Conservation (phyloP, 2,329 filamentous ascomycete genomes). For the Cyclaneusma minus region DNA sequence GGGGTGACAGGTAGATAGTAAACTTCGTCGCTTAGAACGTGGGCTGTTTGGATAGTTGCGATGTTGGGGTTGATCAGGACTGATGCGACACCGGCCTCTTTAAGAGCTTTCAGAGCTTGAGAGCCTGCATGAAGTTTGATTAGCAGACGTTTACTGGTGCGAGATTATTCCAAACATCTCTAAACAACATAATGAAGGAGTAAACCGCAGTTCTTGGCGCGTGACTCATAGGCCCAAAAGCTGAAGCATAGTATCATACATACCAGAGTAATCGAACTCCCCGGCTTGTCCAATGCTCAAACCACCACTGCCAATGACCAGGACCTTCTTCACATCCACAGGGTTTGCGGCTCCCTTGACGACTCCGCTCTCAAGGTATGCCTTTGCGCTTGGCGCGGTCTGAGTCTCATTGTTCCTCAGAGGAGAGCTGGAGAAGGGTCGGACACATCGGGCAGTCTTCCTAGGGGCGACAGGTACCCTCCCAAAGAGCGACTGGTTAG, state of each 20-base stretch:
- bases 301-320: slow-evolving; percentile 91
- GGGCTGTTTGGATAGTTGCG: slow-evolving; percentile 94
- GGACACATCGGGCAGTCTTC: slow-evolving; percentile 12
- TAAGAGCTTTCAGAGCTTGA: slow-evolving; percentile 90
- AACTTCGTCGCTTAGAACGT: slow-evolving; percentile 89
- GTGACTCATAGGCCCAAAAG: too few relatives aligned
- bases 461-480: slow-evolving; percentile 9
- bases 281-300: slow-evolving; percentile 94
- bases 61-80: slow-evolving; percentile 97
- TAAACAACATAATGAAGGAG: too few relatives aligned
- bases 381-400: slow-evolving; percentile 64
- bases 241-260: too few relatives aligned
- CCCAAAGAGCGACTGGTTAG: slow-evolving; percentile 11
- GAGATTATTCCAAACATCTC: too few relatives aligned
- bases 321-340: slow-evolving; percentile 88
- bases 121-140: slow-evolving; percentile 45
- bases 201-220: too few relatives aligned
- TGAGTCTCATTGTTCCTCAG: slow-evolving; percentile 27
- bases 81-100: slow-evolving; percentile 82
- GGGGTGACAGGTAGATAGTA: slow-evolving; percentile 97
- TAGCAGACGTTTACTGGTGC: slow-evolving; percentile 7
- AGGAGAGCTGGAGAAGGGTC: slow-evolving; percentile 16
- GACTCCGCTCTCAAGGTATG: slow-evolving; percentile 77
- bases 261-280: slow-evolving; percentile 98
- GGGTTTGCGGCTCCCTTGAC: slow-evolving; percentile 62